Conservation (phyloP, 345 rosid species). For the Hevea brasiliensis region DNA sequence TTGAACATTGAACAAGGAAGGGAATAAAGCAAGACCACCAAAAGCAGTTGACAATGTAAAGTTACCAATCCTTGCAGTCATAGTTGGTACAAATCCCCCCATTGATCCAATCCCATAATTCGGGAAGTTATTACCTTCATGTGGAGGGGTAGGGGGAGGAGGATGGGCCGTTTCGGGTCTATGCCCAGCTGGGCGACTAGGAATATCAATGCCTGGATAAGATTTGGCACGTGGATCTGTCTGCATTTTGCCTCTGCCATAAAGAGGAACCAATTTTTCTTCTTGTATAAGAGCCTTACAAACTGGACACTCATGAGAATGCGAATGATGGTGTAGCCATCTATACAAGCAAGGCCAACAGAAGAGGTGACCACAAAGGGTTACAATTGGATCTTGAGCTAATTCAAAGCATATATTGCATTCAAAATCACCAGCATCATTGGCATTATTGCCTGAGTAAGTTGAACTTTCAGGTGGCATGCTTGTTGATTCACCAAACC, state of each 20-base stretch:
- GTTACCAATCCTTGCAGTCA: constrained; percentile 64
- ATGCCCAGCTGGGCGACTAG: constrained; percentile 67
- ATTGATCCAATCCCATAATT: constrained; percentile 61
- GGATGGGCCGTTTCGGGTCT: constrained; percentile 70
- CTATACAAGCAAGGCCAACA: constrained; percentile 93
- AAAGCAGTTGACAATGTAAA: constrained; percentile 63
- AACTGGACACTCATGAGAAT: constrained; percentile 86
- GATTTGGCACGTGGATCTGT: constrained; percentile 72
- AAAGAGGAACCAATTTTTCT: constrained; percentile 91
- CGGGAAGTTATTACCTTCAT: constrained; percentile 41
- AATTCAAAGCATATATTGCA: constrained; percentile 94
- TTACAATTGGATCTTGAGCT: constrained; percentile 85
- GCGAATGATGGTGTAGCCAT: constrained; percentile 84
- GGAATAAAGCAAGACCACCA: constrained; percentile 61
- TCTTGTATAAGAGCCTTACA: constrained; percentile 91
- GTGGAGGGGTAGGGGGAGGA: constrained; percentile 41
- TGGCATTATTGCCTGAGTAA: constrained; percentile 33
- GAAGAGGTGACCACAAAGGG: constrained; percentile 87
- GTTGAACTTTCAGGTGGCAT: constrained; percentile 34
- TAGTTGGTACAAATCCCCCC: constrained; percentile 75
- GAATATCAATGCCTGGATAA: constrained; percentile 67
- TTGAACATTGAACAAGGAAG: constrained; percentile 72
- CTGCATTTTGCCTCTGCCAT: constrained; percentile 81
- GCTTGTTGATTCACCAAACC: constrained; percentile 52
- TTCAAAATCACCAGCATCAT: constrained; percentile 77